Conservation (phyloP, 352 stramenopile genomes). For the Phytopythium oedochilum region DNA sequence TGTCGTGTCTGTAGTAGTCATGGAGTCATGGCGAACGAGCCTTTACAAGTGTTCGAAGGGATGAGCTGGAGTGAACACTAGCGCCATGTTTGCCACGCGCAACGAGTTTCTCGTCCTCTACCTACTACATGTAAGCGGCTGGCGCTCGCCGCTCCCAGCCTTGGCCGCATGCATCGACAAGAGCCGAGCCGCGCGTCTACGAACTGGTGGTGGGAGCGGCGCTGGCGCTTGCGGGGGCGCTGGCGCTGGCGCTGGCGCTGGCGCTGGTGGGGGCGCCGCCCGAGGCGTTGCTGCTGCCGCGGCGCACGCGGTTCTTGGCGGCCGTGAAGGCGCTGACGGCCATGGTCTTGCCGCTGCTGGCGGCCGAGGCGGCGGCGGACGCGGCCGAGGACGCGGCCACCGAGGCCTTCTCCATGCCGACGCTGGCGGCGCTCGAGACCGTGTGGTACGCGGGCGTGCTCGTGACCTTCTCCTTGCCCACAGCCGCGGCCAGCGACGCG, state of each 20-base stretch:
- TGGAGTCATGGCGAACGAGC: too few species aligned
- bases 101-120: too few species aligned
- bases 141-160: too few species aligned
- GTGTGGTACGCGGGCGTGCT: slow-evolving; percentile 14
- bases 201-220: background rate
- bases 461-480: slow-evolving; percentile 31
- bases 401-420: slow-evolving; percentile 28
- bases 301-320: slow-evolving; percentile 29
- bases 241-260: too few species aligned
- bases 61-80: too few species aligned
- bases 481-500: slow-evolving; percentile 24
- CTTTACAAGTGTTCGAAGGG: too few species aligned
- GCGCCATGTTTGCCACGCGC: too few species aligned
- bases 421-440: slow-evolving; percentile 15
- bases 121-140: too few species aligned
- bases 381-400: slow-evolving; percentile 17
- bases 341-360: slow-evolving; percentile 24
- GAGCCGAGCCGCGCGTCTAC: too few species aligned
- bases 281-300: slow-evolving; percentile 1
- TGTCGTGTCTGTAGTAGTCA: too few species aligned
- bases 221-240: background rate
- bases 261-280: background rate
- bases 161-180: too few species aligned
- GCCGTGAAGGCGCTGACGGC: slow-evolving; percentile 18
- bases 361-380: slow-evolving; percentile 18